A percentile compares a stretch with the other conserved stretches of the same genome.
phyloP scores from a whole-genome alignment of 192 early-diverging fungal genomes.

The Funneliformis geosporum region DNA sequence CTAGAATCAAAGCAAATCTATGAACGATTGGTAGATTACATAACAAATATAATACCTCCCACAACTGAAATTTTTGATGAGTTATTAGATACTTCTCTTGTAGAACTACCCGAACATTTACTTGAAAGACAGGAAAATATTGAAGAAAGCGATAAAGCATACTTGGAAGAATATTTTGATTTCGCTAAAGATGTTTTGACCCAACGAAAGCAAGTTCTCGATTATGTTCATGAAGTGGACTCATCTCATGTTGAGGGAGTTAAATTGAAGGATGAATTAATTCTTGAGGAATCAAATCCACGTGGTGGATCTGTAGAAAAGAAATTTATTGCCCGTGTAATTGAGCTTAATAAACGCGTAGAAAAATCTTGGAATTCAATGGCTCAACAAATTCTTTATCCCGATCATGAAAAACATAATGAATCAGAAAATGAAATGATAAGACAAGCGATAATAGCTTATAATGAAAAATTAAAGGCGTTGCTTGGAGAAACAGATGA shows the following conservation, averaged over 20 bases:
- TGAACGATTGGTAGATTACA: slow-evolving; percentile 31
- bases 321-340: slow-evolving; percentile 25
- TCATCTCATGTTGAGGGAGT: not conserved
- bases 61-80: slow-evolving; percentile 45
- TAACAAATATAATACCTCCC: slow-evolving; percentile 38
- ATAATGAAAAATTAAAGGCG: slow-evolving; percentile 1
- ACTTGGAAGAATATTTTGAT: slow-evolving; percentile 33
- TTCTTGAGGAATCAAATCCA: slow-evolving; percentile 28
- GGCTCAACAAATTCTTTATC: slow-evolving; percentile 10
- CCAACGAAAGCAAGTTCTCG: slow-evolving; percentile 39
- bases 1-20: slow-evolving; percentile 26
- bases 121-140: slow-evolving; percentile 38
- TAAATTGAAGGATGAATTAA: slow-evolving; percentile 15
- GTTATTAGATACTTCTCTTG: slow-evolving; percentile 38
- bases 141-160: slow-evolving; percentile 39
- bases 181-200: slow-evolving; percentile 45
- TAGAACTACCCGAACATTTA: slow-evolving; percentile 41
- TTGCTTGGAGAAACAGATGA: slow-evolving; percentile 14
- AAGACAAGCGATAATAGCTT: not conserved
- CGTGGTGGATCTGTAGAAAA: slow-evolving; percentile 28
- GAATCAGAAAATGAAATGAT: slow-evolving; percentile 21
- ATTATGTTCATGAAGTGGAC: slow-evolving; percentile 22
- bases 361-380: slow-evolving; percentile 13
- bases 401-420: slow-evolving; percentile 17
- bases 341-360: not conserved